Conservation (phyloP, 2,329 filamentous ascomycete genomes). For the Xylaria multiplex region DNA sequence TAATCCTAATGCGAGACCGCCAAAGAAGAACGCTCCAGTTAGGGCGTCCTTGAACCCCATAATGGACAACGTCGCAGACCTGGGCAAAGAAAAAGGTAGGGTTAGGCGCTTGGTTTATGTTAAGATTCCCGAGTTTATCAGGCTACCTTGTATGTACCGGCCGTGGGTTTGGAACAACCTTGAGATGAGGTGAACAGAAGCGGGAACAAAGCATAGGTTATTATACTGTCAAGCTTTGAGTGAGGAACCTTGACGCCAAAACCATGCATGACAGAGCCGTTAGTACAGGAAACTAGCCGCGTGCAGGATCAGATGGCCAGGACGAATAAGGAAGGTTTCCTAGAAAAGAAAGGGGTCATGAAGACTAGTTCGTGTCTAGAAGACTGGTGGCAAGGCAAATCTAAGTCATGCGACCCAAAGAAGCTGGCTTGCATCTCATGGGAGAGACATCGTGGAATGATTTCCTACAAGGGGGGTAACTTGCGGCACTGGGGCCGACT, state of each 20-base stretch:
- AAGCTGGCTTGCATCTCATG: constrained; percentile 27
- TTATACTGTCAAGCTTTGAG: constrained; percentile 38
- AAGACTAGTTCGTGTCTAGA: constrained; percentile 38
- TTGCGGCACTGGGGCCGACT: constrained; percentile 27
- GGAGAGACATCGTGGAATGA: constrained; percentile 33
- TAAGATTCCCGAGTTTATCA: constrained; percentile 20
- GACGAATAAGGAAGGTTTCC: constrained; percentile 49
- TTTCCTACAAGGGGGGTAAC: constrained; percentile 17
- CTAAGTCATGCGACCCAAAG: constrained; percentile 45
- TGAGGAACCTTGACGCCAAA: constrained; percentile 24
- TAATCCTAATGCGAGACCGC: constrained; percentile 44
- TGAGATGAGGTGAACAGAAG: constrained; percentile 33
- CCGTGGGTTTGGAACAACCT: constrained; percentile 32
- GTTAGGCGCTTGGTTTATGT: constrained; percentile 6
- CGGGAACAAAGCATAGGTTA: constrained; percentile 32
- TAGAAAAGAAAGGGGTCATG: constrained; percentile 37
- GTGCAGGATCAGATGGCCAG: constrained; percentile 44
- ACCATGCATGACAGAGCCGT: constrained; percentile 25
- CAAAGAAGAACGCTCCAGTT: constrained; percentile 46
- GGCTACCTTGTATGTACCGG: constrained; percentile 25
- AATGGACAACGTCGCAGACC: constrained; percentile 17
- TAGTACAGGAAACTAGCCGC: constrained; percentile 23
- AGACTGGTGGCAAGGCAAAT: constrained; percentile 37
- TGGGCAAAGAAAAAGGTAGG: constrained; percentile 8
- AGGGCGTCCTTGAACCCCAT: constrained; percentile 46